Evolutionary conservation across 164 flowering plant species (phyloP).

Genomic region (Liriodendron chinense): DNA sequence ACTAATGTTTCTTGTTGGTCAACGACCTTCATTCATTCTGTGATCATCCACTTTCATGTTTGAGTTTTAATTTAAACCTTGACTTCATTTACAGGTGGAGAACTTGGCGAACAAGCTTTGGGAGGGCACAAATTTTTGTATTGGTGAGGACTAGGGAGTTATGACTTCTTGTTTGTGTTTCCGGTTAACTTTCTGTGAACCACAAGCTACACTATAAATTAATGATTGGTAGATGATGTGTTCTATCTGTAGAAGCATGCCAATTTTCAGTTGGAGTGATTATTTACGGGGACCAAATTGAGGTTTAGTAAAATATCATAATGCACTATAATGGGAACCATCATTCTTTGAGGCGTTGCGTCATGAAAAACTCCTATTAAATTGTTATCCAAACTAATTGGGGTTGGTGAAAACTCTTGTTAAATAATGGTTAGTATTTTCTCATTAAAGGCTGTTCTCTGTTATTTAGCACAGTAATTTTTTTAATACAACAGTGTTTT

Average conservation of each 20-base stretch:
- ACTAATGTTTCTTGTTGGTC: too few relatives aligned
- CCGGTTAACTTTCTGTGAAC: neutral
- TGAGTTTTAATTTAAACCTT: neutral
- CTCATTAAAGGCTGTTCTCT: too few relatives aligned
- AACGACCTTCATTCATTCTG: neutral
- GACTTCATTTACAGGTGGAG: slow-evolving; percentile 48
- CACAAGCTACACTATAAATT: neutral
- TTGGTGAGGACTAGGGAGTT: slow-evolving; percentile 45
- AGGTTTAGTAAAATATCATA: neutral
- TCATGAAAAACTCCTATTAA: too few relatives aligned
- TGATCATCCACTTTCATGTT: neutral
- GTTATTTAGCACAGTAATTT: too few relatives aligned
- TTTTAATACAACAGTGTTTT: too few relatives aligned
- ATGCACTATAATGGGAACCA: neutral
- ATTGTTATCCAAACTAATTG: too few relatives aligned
- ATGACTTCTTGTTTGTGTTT: neutral
- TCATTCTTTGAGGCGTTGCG: neutral
- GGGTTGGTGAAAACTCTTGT: too few relatives aligned
- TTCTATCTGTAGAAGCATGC: neutral
- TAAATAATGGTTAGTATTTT: too few relatives aligned
- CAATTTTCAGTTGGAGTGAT: neutral
- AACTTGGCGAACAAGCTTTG: slow-evolving; percentile 54
- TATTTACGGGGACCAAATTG: too few relatives aligned
- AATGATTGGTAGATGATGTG: neutral
- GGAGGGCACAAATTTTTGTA: slow-evolving; percentile 55